Evolutionary conservation across 2,329 filamentous ascomycete genomes (phyloP), one percentile per base, ranked within the genome.

Genomic region (Cladosporium sphaerospermum): DNA sequence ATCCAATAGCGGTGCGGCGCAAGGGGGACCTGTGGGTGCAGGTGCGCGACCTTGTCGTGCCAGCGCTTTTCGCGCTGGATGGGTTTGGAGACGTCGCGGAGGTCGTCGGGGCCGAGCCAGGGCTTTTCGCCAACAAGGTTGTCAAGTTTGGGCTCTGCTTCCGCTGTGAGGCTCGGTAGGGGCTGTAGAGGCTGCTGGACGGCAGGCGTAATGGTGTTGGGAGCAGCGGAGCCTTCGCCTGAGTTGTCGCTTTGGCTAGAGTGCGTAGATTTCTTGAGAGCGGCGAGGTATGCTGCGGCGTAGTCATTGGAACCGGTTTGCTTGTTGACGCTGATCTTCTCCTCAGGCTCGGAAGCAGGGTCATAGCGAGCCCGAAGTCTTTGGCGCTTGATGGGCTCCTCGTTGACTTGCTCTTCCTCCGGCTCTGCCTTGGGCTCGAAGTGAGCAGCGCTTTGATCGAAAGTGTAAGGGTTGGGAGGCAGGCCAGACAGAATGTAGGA

Each of bases 1-100:
- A 68, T 65, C 65, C 64, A 68, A 60, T 69, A 70, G 16, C 67
- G 57, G 32, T 61, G 60, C 1, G 45, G 32, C 1, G 59, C 51
- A n/a, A 63, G 49, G 4, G 31, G 7, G 32, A 10, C 11, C 8
- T 11, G 11, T 10, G 48, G 8, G 56, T 37, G 52, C 32, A 64
- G 53, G 14, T 53, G 47, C 1, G 65, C 62, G 32, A 59, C 40
- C n/a, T 37, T 51, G 7, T 51, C 40, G 48, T 51, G 48, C 48
- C 48, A 51, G 39, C 40, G 48, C 40, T 11, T 6, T 13, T 51
- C 48, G 48, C 40, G 31, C 8, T 16, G 10, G 18, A 51, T 4
- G 16, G 48, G 53, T n/a, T 37, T 16, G 14, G 44, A 56, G 45
- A 61, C 42, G 52, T 65, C 59, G 31, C 57, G 57, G 42, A 56